Conservation (phyloP, 108 stramenopile genomes). For the Fragilaria crotonensis region DNA sequence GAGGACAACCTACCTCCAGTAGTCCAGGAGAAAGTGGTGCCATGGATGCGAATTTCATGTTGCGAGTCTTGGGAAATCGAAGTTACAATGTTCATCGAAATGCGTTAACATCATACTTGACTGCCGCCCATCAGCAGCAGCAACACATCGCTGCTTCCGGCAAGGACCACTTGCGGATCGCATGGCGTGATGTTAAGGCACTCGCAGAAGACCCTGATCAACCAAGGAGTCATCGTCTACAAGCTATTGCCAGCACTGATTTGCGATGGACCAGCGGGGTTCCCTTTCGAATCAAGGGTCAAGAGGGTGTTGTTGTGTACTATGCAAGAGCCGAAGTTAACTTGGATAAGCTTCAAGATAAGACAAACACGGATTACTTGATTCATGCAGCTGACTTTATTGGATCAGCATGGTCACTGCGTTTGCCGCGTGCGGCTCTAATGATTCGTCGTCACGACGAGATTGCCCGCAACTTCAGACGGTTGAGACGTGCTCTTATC, state of each 20-base stretch:
- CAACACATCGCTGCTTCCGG: too few relatives aligned
- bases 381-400: slow-evolving; percentile 1
- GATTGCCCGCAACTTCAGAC: not conserved
- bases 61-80: not conserved
- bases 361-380: not conserved
- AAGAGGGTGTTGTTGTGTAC: slow-evolving; percentile 6
- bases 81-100: not conserved
- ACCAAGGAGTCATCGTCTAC: slow-evolving; percentile 5
- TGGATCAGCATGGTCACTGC: not conserved
- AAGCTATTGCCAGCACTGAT: not conserved
- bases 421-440: not conserved
- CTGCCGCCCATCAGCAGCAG: too few relatives aligned
- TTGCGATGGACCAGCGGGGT: not conserved
- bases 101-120: too few relatives aligned
- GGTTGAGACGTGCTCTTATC: not conserved
- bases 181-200: slow-evolving; percentile 5
- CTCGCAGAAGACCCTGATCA: slow-evolving; percentile 8
- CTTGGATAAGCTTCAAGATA: not conserved
- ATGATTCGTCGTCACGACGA: not conserved
- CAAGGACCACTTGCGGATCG: too few relatives aligned
- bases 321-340: not conserved
- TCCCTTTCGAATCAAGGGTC: not conserved
- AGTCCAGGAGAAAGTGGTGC: not conserved
- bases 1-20: not conserved
- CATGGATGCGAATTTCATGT: not conserved